Evolutionary conservation across 1,284 basidiomycete species (phyloP).

Genomic region (Leccinum subspadiceum): DNA sequence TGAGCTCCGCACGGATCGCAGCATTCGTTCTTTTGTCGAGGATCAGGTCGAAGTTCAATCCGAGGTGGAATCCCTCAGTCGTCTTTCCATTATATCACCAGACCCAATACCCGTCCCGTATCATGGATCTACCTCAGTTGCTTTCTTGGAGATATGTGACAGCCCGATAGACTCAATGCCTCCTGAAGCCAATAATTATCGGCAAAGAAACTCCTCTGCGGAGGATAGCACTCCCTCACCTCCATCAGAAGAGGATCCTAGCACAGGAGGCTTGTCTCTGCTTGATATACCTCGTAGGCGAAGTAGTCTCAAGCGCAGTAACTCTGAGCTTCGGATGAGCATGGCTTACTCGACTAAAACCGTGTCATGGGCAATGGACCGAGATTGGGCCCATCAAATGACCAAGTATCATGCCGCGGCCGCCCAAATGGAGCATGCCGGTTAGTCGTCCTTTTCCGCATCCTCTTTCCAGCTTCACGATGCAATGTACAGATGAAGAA

Average conservation of each 20-base stretch:
- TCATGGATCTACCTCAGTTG: slow-evolving; percentile 33
- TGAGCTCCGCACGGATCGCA: slow-evolving; percentile 16
- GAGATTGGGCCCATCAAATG: slow-evolving; percentile 55
- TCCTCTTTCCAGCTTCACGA: slow-evolving; percentile 2
- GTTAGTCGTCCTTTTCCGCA: slow-evolving; percentile 35
- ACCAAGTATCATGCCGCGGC: slow-evolving; percentile 52
- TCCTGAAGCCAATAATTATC: slow-evolving; percentile 9
- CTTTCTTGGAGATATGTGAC: slow-evolving; percentile 35
- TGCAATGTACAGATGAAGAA: slow-evolving; percentile 42
- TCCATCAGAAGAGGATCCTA: slow-evolving; percentile 33
- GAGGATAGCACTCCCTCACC: slow-evolving; percentile 30
- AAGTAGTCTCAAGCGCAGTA: slow-evolving; percentile 59
- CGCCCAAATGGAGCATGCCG: slow-evolving; percentile 53
- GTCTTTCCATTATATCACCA: slow-evolving; percentile 29
- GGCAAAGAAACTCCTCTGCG: slow-evolving; percentile 12
- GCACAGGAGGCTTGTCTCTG: slow-evolving; percentile 20
- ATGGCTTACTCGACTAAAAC: slow-evolving; percentile 58
- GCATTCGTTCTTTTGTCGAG: slow-evolving; percentile 19
- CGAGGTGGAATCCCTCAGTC: slow-evolving; percentile 25
- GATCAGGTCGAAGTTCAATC: slow-evolving; percentile 9
- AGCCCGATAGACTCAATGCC: slow-evolving; percentile 27
- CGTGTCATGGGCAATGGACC: slow-evolving; percentile 72
- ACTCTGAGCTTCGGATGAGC: slow-evolving; percentile 45
- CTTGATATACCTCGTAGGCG: slow-evolving; percentile 41
- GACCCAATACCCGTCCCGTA: slow-evolving; percentile 36